Evolutionary conservation across 768 basidiomycete genomes (phyloP), one percentile per base, ranked within the genome.

Genomic region (Phanerochaete sordida): DNA sequence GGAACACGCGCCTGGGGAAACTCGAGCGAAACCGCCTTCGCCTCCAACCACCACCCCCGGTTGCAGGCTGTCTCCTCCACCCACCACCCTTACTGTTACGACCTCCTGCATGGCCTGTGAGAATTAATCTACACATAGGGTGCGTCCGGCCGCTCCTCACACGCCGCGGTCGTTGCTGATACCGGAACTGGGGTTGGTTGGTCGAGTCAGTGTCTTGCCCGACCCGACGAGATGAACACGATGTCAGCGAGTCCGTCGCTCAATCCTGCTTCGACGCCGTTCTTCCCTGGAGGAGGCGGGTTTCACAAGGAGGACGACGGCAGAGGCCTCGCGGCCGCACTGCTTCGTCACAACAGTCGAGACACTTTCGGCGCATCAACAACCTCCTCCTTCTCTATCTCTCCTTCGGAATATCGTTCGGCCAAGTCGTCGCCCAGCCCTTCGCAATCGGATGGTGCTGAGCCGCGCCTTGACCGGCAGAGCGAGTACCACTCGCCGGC

Each of bases 241-340:
- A 89, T 91, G 86, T 85, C 88, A 63, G 85, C 84, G 81, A 89
- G 85, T 68, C 86, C 83, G 68, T 81, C 88, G 61, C 77, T 92
- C 67, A 91, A 92, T 74, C 90, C 91, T 64, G 80, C 89, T 62
- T 93, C 90, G 60, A 85, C 85, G 71, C 91, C 91, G 53, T 93
- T 93, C 81, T 91, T 91, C 72, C 91, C 91, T 62, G 88, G 87
- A 57, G 81, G 78, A 68, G 67, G 83, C 65, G 84, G 85, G 64
- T 69, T 77, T 65, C 76, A 69, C 66, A 86, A 85, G 58, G 84
- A 87, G 60, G 85, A 86, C 56, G 76, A 74, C 50, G 59, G 51
- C 48, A 65, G 57, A 57, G 69, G 72, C 51, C 73, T 70, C 66
- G 75, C 75, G 60, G 71, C 81, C 46, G 74, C 74, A 57, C 81